Percentiles rank a stretch among this genome's conserved stretches.
Conservation (phyloP, 106 monocot species). For the Chionographis japonica region DNA sequence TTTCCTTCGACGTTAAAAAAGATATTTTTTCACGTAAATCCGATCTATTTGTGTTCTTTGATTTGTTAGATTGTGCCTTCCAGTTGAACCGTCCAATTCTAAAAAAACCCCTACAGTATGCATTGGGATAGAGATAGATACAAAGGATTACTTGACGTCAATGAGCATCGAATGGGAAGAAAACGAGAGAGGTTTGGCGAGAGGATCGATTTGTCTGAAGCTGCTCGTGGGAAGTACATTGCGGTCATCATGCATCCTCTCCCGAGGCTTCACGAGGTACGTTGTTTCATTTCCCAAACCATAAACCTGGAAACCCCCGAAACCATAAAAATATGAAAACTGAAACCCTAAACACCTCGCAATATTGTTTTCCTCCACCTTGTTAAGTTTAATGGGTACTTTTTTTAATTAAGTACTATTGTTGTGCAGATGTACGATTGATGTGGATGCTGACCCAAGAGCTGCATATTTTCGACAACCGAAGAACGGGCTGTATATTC, state of each 20-base stretch:
- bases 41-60: too few species aligned
- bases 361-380: background rate
- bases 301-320: too few species aligned
- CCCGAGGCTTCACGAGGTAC: conserved; percentile 94
- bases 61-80: too few species aligned
- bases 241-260: conserved; percentile 97
- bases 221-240: conserved; percentile 97
- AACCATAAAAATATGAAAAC: background rate
- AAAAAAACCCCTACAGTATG: too few species aligned
- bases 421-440: conserved; percentile 64
- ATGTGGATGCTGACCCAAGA: conserved; percentile 90
- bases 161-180: conserved; percentile 89
- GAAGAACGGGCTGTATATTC: conserved; percentile 88
- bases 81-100: too few species aligned
- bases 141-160: conserved; percentile 79
- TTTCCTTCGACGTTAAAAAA: too few species aligned
- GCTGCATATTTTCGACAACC: conserved; percentile 98
- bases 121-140: conserved; percentile 36
- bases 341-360: background rate
- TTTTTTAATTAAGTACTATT: background rate
- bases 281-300: background rate
- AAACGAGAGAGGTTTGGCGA: conserved; percentile 94
- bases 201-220: conserved; percentile 89
- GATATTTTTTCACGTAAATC: too few species aligned
- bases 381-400: background rate